Evolutionary conservation across 2,329 filamentous ascomycete genomes (phyloP).

Genomic region (Colletotrichum abscissum): DNA sequence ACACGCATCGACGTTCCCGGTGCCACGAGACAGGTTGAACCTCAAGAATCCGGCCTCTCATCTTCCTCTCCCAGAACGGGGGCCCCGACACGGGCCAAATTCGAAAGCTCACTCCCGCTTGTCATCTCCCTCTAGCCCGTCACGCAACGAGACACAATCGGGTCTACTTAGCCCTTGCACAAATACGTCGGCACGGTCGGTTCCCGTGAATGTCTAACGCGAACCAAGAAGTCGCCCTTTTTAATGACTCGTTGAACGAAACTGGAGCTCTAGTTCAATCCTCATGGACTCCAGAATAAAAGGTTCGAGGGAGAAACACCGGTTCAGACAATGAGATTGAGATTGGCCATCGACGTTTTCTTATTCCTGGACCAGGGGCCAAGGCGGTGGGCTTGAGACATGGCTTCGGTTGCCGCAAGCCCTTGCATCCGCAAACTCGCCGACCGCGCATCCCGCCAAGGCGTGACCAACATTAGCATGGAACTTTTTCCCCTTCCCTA

Average conservation of each 20-base stretch:
- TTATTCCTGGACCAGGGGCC: background rate
- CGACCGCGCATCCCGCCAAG: background rate
- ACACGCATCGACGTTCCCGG: background rate
- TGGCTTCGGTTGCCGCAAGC: background rate
- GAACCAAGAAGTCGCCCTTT: background rate
- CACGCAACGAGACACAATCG: conserved; percentile 22
- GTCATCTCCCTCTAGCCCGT: conserved; percentile 3
- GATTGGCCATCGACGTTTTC: background rate
- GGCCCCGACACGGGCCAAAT: background rate
- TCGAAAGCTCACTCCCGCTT: background rate
- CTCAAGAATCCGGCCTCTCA: background rate
- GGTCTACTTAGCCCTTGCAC: conserved; percentile 15
- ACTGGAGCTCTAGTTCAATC: background rate
- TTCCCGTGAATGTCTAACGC: conserved; percentile 7
- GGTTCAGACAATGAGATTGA: background rate
- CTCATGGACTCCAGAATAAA: background rate
- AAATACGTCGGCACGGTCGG: background rate
- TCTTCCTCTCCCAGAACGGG: background rate
- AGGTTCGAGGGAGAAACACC: background rate
- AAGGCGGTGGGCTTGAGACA: background rate
- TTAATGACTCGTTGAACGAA: background rate
- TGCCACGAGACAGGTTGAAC: background rate
- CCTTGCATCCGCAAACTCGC: background rate
- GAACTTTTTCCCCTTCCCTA: background rate
- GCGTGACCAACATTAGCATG: background rate